Evolutionary conservation across 768 basidiomycete species (phyloP), one percentile per base, ranked within the genome.

Genomic region (Dacryopinax primogenitus): DNA sequence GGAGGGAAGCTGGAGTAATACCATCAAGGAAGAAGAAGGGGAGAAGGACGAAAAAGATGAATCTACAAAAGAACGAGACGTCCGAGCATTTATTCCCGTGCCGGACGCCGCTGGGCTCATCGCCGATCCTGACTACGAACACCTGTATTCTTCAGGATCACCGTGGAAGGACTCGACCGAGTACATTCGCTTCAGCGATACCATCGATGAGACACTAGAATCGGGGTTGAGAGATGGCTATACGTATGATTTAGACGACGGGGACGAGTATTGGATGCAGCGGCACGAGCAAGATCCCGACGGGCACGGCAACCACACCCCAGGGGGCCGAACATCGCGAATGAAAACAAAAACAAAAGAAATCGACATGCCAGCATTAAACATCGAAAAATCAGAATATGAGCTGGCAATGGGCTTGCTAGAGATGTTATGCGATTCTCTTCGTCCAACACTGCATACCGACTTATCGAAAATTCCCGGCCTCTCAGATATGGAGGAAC

Each of bases 341-440:
- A 30, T 30, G 4, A 58, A 32, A 18, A 21, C 51, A 30, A 58
- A 58, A 30, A 58, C 26, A 23, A 58, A 30, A 32, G 51, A 58
- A 18, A 30, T 58, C 51, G 51, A 58, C 18, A 28, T 58, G 15
- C 41, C 23, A n/a, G 65, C 71, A 70, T 28, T 86, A 18, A 75
- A 79, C 63, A 87, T 98, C 65, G 79, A 84, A 1, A 93, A 96
- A 72, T 92, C 96, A 70, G 87, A 92, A 70, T 95, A 97, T 67
- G 96, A 99, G 74, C 80, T 93, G 67, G 84, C 94, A 65, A 95
- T 97, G 92, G 91, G 91, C 28, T 74, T 98, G 62, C 86, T 95
- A 70, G 96, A 99, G 78, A 88, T 87, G 72, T 81, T 87, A 44
- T 91, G 51, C 51, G 51, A 58, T 21, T 26, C 26, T 18, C 26